A percentile compares a stretch with the other conserved stretches of the same genome.
Conservation (phyloP, 2,329 filamentous ascomycete genomes). For the Beauveria sp. region DNA sequence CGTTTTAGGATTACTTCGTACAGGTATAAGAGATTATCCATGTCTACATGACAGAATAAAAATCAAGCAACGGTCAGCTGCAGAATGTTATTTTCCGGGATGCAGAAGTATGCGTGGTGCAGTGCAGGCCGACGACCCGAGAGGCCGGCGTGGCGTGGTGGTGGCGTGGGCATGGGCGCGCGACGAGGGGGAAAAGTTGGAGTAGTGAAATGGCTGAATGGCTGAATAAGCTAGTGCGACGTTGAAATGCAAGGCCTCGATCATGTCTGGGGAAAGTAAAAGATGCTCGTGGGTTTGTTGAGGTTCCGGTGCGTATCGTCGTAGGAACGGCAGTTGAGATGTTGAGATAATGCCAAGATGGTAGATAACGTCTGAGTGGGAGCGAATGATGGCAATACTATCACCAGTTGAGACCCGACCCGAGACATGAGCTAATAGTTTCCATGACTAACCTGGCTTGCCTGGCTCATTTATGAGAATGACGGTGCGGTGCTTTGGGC, state of each 20-base stretch:
- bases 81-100: neutral
- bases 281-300: neutral
- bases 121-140: neutral
- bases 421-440: too few species aligned
- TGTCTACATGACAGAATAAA: neutral
- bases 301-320: too few species aligned
- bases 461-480: too few species aligned
- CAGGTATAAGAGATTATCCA: neutral
- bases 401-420: too few species aligned
- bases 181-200: neutral
- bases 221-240: neutral
- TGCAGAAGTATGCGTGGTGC: neutral
- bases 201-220: conserved; percentile 1
- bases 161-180: neutral
- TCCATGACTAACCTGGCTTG: too few species aligned
- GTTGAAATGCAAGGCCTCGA: neutral
- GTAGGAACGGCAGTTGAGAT: too few species aligned
- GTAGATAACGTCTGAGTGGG: too few species aligned
- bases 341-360: too few species aligned
- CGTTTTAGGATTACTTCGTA: neutral
- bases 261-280: neutral
- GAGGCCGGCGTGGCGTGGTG: neutral
- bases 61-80: neutral
- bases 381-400: too few species aligned
- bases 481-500: too few species aligned